These are phyloP conservation scores for Acacia concinna DNA, from an alignment of 331 rosid species.

Conservation along the genomic window DNA sequence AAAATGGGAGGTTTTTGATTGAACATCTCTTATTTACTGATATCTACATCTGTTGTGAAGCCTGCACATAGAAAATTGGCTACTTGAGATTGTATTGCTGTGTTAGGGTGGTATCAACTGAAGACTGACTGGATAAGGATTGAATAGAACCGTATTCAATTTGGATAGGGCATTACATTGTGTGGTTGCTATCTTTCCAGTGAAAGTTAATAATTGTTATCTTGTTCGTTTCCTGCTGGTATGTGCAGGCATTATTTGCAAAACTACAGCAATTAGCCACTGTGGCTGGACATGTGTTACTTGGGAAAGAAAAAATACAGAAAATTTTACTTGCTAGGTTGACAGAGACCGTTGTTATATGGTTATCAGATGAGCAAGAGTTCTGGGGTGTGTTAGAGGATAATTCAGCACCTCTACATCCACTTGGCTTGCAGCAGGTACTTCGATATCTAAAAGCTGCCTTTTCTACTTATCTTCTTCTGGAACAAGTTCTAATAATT, in stretches of 20 bases:
- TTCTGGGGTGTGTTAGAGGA: conserved; percentile 91
- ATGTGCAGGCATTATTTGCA: conserved; percentile 81
- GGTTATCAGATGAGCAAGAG: conserved; percentile 96
- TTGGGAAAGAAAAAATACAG: conserved; percentile 87
- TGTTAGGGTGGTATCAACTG: background rate
- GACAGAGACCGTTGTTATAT: conserved; percentile 94
- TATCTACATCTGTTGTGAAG: background rate
- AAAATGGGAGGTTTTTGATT: background rate
- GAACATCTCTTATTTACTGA: background rate
- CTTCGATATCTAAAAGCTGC: conserved; percentile 25
- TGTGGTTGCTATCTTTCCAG: background rate
- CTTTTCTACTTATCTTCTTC: background rate
- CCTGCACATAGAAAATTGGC: background rate
- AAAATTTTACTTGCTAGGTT: conserved; percentile 93
- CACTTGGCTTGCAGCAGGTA: conserved; percentile 92
- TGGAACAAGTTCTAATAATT: background rate
- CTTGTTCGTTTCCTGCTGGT: conserved; percentile 26
- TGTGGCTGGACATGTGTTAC: conserved; percentile 92
- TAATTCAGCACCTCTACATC: conserved; percentile 64
- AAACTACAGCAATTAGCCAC: conserved; percentile 87
- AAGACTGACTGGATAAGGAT: background rate
- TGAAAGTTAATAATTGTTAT: background rate
- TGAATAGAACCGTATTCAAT: background rate
- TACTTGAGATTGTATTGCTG: background rate
- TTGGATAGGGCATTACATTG: background rate